Conservation (phyloP, 106 monocot genomes). For the Apostasia shenzhenica region DNA sequence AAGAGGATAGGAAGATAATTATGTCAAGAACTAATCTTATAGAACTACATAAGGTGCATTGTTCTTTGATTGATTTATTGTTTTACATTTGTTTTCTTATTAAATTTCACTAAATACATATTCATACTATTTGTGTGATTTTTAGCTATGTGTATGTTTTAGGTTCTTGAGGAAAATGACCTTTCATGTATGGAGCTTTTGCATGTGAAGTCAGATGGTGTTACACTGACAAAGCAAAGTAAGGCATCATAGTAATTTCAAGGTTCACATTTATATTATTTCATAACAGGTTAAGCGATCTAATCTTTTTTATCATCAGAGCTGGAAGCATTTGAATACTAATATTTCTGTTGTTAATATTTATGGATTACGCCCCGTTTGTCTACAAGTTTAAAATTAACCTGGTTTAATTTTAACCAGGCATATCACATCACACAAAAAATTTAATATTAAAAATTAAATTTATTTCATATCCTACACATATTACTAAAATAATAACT, state of each 20-base stretch:
- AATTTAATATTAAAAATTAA: too few relatives aligned
- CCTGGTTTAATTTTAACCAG: too few relatives aligned
- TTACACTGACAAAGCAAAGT: slow-evolving; percentile 76
- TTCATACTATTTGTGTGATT: neutral
- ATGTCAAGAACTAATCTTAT: slow-evolving; percentile 79
- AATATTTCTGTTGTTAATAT: too few relatives aligned
- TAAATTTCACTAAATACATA: neutral
- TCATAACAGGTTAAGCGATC: too few relatives aligned
- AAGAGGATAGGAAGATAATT: slow-evolving; percentile 83
- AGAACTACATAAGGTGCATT: slow-evolving; percentile 73
- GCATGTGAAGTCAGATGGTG: slow-evolving; percentile 63
- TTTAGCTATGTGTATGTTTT: neutral
- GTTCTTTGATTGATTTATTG: neutral
- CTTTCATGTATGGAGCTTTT: slow-evolving; percentile 78
- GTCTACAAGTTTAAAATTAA: too few relatives aligned
- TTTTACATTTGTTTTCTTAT: neutral
- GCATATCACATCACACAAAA: too few relatives aligned
- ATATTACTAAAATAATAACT: too few relatives aligned
- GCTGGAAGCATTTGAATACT: too few relatives aligned
- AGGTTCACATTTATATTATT: too few relatives aligned
- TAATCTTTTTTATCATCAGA: too few relatives aligned
- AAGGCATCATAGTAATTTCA: slow-evolving; percentile 10
- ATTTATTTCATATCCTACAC: too few relatives aligned
- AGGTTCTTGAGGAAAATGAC: slow-evolving; percentile 85
- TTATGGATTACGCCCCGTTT: too few relatives aligned